Evolutionary conservation across 2,329 filamentous ascomycete species (phyloP).

Genomic region (Coniochaeta ligniaria): DNA sequence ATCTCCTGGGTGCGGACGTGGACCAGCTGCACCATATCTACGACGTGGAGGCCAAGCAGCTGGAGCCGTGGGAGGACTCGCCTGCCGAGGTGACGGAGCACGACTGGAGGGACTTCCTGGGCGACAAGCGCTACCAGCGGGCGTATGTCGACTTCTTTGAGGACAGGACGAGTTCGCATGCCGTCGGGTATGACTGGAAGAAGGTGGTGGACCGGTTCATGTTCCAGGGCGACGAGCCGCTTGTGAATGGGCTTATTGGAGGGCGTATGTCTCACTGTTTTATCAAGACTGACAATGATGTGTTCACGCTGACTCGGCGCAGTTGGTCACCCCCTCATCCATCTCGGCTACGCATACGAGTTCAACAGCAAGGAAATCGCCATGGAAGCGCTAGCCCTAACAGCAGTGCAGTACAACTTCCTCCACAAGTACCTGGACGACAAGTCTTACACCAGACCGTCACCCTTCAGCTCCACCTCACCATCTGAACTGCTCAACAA

Average conservation of each 20-base stretch:
- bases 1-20: slow-evolving; percentile 69
- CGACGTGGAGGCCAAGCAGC: slow-evolving; percentile 61
- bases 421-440: slow-evolving; percentile 67
- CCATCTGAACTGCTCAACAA: slow-evolving; percentile 65
- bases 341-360: slow-evolving; percentile 90
- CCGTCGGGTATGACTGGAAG: slow-evolving; percentile 77
- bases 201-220: slow-evolving; percentile 69
- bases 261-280: slow-evolving; percentile 53
- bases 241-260: slow-evolving; percentile 73
- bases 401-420: slow-evolving; percentile 50
- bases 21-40: slow-evolving; percentile 75
- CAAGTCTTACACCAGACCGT: slow-evolving; percentile 58
- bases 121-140: slow-evolving; percentile 73
- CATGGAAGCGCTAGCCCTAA: slow-evolving; percentile 77
- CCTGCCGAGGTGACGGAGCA: slow-evolving; percentile 74
- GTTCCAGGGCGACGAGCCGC: slow-evolving; percentile 63
- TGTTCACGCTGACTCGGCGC: slow-evolving; percentile 12
- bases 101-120: slow-evolving; percentile 84
- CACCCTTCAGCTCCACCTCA: slow-evolving; percentile 52
- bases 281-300: background rate
- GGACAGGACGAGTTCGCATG: slow-evolving; percentile 67
- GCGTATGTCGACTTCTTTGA: slow-evolving; percentile 95
- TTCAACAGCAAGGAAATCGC: slow-evolving; percentile 76
- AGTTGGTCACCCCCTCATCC: slow-evolving; percentile 91
- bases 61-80: slow-evolving; percentile 78